These are phyloP conservation scores for Balakata baccata DNA, from an alignment of 345 rosid genomes.

Conservation along the genomic window DNA sequence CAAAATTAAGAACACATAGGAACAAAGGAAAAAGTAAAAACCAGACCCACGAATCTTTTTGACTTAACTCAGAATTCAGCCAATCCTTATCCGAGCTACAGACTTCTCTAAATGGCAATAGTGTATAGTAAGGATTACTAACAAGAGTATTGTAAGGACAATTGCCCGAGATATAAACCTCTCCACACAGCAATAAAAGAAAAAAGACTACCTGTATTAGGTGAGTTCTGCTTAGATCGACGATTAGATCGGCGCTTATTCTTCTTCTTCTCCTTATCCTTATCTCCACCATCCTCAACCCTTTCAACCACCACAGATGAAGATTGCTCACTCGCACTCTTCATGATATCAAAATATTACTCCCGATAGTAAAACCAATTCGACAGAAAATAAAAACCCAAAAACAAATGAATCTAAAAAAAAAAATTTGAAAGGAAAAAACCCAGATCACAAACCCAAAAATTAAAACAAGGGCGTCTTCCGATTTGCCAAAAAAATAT, in stretches of 20 bases:
- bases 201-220: conserved; percentile 19
- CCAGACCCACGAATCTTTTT: background rate
- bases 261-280: conserved; percentile 61
- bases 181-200: background rate
- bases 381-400: background rate
- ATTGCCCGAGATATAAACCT: background rate
- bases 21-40: background rate
- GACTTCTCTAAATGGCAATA: too few relatives aligned
- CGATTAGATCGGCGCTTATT: conserved; percentile 61
- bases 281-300: conserved; percentile 46
- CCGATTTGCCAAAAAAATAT: conserved; percentile 45
- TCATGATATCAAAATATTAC: conserved; percentile 32
- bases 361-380: background rate
- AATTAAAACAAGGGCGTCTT: conserved; percentile 34
- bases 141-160: background rate
- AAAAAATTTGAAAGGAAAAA: background rate
- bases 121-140: too few relatives aligned
- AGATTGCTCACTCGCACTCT: conserved; percentile 38
- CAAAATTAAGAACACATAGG: conserved; percentile 3
- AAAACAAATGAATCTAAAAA: background rate
- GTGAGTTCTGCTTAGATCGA: conserved; percentile 57
- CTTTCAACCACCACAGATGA: conserved; percentile 30
- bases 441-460: conserved; percentile 22
- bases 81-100: background rate
- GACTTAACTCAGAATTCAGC: background rate